Conservation (phyloP, 192 early-diverging fungal genomes). For the Piromyces sp. region DNA sequence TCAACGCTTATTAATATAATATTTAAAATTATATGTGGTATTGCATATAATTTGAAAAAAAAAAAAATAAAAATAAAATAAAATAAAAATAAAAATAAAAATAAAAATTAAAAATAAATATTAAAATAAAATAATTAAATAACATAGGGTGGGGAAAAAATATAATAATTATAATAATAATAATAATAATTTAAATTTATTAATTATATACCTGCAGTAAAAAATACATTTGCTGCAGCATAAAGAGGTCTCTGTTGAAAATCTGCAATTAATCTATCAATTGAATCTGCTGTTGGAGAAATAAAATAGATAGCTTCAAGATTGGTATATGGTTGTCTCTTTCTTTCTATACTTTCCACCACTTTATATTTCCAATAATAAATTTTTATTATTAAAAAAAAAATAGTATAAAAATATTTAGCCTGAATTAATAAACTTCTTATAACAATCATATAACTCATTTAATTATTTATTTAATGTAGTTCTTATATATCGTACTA, state of each 20-base stretch:
- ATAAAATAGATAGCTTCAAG: constrained; percentile 47
- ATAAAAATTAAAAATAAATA: no score
- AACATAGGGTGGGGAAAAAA: no score
- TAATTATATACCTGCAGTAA: constrained; percentile 10
- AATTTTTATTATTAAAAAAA: no score
- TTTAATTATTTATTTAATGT: no score
- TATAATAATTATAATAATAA: neutral
- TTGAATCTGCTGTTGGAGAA: constrained; percentile 16
- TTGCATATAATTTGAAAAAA: no score
- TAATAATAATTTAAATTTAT: neutral
- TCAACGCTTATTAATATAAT: constrained; percentile 24
- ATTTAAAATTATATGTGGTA: no score
- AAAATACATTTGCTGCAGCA: constrained; percentile 33
- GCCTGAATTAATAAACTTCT: no score
- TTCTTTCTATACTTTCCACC: constrained; percentile 26
- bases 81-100: no score
- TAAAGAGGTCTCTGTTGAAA: constrained; percentile 32
- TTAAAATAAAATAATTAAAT: no score
- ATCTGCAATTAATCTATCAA: constrained; percentile 25
- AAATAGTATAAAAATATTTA: no score
- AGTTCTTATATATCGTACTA: constrained; percentile 2
- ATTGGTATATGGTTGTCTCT: constrained; percentile 26
- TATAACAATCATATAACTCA: no score
- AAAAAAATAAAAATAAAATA: neutral
- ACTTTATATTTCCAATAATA: constrained; percentile 7